phyloP scores from a whole-genome alignment of 495 filamentous ascomycete genomes.

The Geoglossum glabrum region DNA sequence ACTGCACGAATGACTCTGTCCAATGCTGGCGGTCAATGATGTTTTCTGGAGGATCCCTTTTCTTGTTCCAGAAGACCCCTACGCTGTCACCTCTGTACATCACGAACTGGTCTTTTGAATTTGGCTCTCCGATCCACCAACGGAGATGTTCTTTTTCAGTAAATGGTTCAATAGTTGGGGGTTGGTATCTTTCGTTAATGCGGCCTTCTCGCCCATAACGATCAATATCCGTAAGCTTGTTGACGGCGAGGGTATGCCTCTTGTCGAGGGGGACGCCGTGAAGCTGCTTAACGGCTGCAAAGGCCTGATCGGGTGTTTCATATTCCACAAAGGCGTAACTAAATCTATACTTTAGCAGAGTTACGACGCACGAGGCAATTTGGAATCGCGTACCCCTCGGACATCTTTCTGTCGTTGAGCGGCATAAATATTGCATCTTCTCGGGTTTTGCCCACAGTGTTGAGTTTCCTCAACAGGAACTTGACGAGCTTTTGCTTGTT shows the following conservation, averaged over 20 bases:
- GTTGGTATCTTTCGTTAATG: slow-evolving; percentile 70
- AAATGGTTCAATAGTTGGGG: slow-evolving; percentile 61
- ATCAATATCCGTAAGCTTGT: slow-evolving; percentile 96
- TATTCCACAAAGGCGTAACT: slow-evolving; percentile 95
- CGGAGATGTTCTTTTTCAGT: slow-evolving; percentile 83
- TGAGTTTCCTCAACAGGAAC: slow-evolving; percentile 81
- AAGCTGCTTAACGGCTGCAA: slow-evolving; percentile 68
- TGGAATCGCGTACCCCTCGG: slow-evolving; percentile 46
- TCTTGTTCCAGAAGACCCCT: slow-evolving; percentile 94
- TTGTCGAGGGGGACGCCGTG: slow-evolving; percentile 75
- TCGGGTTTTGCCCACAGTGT: slow-evolving; percentile 57
- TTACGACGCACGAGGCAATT: neutral
- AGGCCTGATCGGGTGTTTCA: slow-evolving; percentile 74
- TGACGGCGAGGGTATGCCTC: slow-evolving; percentile 83
- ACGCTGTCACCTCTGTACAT: slow-evolving; percentile 81
- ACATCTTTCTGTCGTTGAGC: slow-evolving; percentile 57
- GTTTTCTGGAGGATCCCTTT: slow-evolving; percentile 70
- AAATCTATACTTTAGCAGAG: neutral
- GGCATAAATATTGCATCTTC: slow-evolving; percentile 91
- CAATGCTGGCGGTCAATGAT: slow-evolving; percentile 81
- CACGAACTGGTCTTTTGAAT: slow-evolving; percentile 79
- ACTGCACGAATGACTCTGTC: slow-evolving; percentile 94
- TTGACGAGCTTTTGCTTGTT: slow-evolving; percentile 80
- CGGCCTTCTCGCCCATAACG: slow-evolving; percentile 86
- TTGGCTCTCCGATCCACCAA: slow-evolving; percentile 73